These are phyloP conservation scores for Trichothecium roseum DNA, from an alignment of 2,329 filamentous ascomycete species.

Conservation along the genomic window DNA sequence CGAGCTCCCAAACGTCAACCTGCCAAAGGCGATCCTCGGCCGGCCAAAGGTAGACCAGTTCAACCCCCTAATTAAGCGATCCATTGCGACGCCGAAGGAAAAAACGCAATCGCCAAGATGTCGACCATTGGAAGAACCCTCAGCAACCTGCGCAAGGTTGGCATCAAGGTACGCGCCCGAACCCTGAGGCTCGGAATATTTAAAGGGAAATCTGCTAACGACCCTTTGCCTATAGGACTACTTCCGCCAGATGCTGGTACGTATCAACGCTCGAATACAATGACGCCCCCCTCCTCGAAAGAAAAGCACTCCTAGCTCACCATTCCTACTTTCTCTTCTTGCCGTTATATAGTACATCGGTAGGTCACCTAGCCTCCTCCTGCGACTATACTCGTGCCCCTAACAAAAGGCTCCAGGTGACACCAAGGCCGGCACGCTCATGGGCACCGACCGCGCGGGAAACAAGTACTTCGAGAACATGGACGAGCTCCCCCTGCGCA, in stretches of 20 bases:
- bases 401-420: conserved; percentile 62
- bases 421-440: conserved; percentile 83
- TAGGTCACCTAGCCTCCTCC: conserved; percentile 17
- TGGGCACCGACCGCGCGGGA: conserved; percentile 80
- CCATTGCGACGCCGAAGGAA: too few species aligned
- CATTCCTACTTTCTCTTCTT: conserved; percentile 11
- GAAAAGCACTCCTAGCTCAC: background rate
- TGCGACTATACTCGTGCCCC: background rate
- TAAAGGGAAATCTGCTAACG: too few species aligned
- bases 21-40: conserved; percentile 4
- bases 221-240: conserved; percentile 53
- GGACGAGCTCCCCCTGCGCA: conserved; percentile 90
- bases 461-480: conserved; percentile 98
- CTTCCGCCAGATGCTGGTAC: conserved; percentile 86
- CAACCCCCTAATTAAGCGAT: too few species aligned
- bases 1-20: background rate
- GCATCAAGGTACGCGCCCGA: conserved; percentile 85
- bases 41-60: conserved; percentile 1
- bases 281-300: conserved; percentile 8
- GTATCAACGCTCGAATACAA: conserved; percentile 27
- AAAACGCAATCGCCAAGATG: conserved; percentile 61
- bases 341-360: conserved; percentile 41
- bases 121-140: conserved; percentile 83
- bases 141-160: conserved; percentile 77
- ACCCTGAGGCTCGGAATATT: too few species aligned